phyloP scores from a whole-genome alignment of 371 early-diverging fungal genomes.

The Batkoa obscura region DNA sequence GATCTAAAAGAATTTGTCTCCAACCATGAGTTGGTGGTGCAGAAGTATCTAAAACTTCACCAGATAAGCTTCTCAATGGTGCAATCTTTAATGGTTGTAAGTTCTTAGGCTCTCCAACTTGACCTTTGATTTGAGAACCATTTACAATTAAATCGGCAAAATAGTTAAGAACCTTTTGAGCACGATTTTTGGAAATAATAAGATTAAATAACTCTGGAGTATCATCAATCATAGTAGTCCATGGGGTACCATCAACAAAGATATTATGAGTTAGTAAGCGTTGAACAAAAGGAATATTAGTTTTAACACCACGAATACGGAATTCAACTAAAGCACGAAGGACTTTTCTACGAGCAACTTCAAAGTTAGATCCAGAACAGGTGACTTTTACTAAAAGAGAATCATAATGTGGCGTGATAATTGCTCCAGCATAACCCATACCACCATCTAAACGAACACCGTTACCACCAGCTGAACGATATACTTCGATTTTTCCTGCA shows the following conservation, averaged over 20 bases:
- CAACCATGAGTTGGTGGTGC: constrained; percentile 55
- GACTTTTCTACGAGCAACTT: constrained; percentile 71
- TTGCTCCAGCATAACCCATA: constrained; percentile 69
- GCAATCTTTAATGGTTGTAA: constrained; percentile 8
- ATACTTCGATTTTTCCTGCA: constrained; percentile 83
- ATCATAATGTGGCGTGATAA: constrained; percentile 90
- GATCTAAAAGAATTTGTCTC: constrained; percentile 62
- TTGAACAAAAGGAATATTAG: constrained; percentile 85
- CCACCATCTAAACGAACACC: constrained; percentile 88
- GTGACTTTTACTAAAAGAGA: constrained; percentile 88
- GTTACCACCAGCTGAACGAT: constrained; percentile 70
- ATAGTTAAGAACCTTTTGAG: constrained; percentile 69
- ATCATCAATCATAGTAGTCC: constrained; percentile 96
- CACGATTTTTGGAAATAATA: constrained; percentile 58
- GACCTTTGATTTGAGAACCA: constrained; percentile 80
- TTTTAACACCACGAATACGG: constrained; percentile 90
- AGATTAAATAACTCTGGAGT: constrained; percentile 69
- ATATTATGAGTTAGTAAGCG: constrained; percentile 59
- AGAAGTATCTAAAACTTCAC: constrained; percentile 19
- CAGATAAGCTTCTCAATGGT: not conserved
- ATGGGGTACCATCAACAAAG: constrained; percentile 55
- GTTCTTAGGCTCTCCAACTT: constrained; percentile 22
- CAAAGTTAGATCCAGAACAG: constrained; percentile 65
- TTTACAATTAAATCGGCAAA: constrained; percentile 82
- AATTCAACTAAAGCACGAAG: constrained; percentile 78